These are phyloP conservation scores for Penicillium arizonense DNA, from an alignment of 495 filamentous ascomycete genomes.

Conservation along the genomic window DNA sequence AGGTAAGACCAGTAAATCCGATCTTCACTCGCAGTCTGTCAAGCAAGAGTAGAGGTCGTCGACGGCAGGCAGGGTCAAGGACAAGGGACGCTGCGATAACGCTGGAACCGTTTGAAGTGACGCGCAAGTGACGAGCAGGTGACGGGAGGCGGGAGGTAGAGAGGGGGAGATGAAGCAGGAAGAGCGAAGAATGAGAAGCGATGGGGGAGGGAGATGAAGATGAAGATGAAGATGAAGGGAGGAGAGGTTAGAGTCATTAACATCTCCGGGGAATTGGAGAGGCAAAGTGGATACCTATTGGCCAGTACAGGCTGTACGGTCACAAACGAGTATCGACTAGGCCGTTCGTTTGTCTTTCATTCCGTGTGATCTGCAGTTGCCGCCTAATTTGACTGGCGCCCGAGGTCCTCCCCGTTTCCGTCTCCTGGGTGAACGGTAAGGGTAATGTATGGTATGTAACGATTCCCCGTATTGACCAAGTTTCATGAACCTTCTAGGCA, in stretches of 20 bases:
- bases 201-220: conserved; percentile 15
- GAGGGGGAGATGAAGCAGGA: conserved; percentile 1
- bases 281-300: conserved; percentile 3
- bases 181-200: conserved; percentile 8
- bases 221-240: conserved; percentile 25
- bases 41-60: not conserved
- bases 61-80: not conserved
- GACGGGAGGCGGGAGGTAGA: conserved; percentile 9
- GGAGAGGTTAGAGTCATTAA: conserved; percentile 6
- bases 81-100: conserved; percentile 1
- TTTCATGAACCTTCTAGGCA: conserved; percentile 35
- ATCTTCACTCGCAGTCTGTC: not conserved
- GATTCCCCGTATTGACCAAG: conserved; percentile 5
- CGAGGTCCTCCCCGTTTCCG: conserved; percentile 16
- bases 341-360: not conserved
- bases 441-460: conserved; percentile 10
- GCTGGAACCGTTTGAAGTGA: conserved; percentile 3
- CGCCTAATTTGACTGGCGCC: not conserved
- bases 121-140: conserved; percentile 15
- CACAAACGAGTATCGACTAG: conserved; percentile 14
- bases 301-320: conserved; percentile 8
- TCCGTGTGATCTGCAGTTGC: conserved; percentile 8
- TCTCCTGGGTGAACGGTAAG: conserved; percentile 2
- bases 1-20: not conserved
- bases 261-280: conserved; percentile 11